Base-by-base conservation (phyloP, 2,329 filamentous ascomycete genomes). In the Karstenula rhodostoma region DNA sequence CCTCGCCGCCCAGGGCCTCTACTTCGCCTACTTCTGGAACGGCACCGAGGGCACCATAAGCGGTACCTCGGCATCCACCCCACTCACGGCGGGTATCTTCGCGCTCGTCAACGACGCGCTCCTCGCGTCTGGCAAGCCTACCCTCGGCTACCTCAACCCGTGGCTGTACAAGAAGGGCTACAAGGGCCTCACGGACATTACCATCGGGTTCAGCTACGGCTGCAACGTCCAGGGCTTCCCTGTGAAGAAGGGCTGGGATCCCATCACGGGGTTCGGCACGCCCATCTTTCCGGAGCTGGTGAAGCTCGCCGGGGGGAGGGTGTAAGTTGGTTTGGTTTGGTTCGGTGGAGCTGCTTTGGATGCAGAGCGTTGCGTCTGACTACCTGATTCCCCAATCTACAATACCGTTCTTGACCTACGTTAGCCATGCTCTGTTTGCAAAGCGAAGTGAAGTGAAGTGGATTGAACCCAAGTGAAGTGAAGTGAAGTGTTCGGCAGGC, bases 31-130 rank as follows among this genome's bases (percentile, higher is more conserved):
- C 25, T 73, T 82, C 32, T 78, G 80, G 72, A 77, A 80, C 57
- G 77, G 78, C 2, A 76, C 68, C 0, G 73, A 80, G 44, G 66
- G 66, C 1, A 67, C 71, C 7, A 69, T 85, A 25, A 81, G 80
- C 19, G 86, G 86, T 15, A 86, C 83, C 4, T 84, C 81, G 25
- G 84, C 86, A 32, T 83, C 87, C 0, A 76, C 85, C 0, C 89
- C 89, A 0, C 77, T 86, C 0, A 85, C 86, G 25, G 84, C 86
- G 0, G 84, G 81, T 6, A 80, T 90, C 49, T 78, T 91, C 43
- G 80, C 85, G 0, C 81, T 90, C 5, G 76, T 90, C 58, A 90
- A 90, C 66, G 87, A 90, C 66, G 86, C 84, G 0, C 78, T 86
- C 33, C 73, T 89, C 22, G 75, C 80, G 0, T 77, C 75, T 7